These are phyloP conservation scores for Penicillium nordicum DNA, from an alignment of 2,329 filamentous ascomycete genomes.

Conservation along the genomic window DNA sequence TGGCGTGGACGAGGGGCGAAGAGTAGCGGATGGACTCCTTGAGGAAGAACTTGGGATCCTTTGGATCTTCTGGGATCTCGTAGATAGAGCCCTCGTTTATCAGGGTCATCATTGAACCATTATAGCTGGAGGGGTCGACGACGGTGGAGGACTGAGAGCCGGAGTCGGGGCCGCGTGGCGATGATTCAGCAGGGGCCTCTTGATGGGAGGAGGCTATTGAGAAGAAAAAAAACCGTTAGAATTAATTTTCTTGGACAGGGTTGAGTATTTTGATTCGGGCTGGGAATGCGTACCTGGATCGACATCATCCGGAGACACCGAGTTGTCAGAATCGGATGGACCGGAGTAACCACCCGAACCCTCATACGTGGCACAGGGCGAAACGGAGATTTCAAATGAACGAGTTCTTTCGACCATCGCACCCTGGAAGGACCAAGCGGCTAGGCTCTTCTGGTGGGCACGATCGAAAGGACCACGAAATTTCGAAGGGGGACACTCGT, in stretches of 20 bases:
- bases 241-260: not conserved
- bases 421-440: conserved; percentile 44
- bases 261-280: not conserved
- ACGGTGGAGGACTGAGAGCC: conserved; percentile 38
- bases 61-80: conserved; percentile 26
- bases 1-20: conserved; percentile 29
- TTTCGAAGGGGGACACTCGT: conserved; percentile 49
- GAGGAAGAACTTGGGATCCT: conserved; percentile 28
- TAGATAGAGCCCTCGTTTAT: conserved; percentile 25
- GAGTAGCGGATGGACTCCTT: conserved; percentile 35
- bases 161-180: conserved; percentile 25
- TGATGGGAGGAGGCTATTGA: conserved; percentile 4
- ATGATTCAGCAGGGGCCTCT: conserved; percentile 24
- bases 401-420: conserved; percentile 35
- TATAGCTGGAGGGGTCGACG: conserved; percentile 35
- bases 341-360: conserved; percentile 12
- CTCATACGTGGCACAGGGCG: conserved; percentile 34
- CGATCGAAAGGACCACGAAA: conserved; percentile 49
- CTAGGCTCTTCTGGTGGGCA: conserved; percentile 43
- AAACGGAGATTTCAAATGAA: conserved; percentile 37
- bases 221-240: conserved; percentile 8
- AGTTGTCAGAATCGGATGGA: conserved; percentile 17
- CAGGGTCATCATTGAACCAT: conserved; percentile 36
- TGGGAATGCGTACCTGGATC: conserved; percentile 20
- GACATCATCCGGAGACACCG: conserved; percentile 18